These are phyloP conservation scores for Saccharomycopsis olivae DNA, from an alignment of 805 yeast species.

Conservation along the genomic window DNA sequence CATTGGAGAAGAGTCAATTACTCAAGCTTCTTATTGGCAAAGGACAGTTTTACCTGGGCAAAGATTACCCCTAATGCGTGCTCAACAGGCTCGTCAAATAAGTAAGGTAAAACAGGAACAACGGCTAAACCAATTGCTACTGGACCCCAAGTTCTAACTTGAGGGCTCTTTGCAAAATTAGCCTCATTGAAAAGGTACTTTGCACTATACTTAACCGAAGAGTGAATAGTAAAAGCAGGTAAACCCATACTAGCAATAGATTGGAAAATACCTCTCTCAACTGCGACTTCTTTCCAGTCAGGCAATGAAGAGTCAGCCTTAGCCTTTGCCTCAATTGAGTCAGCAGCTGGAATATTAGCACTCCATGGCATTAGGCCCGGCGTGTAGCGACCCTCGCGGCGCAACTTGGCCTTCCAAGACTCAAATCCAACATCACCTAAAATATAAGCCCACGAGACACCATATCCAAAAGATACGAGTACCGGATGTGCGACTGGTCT, in stretches of 20 bases:
- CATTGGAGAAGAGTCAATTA: no score
- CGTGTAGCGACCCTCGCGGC: slow-evolving; percentile 51
- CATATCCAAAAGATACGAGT: slow-evolving; percentile 58
- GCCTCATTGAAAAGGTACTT: slow-evolving; percentile 35
- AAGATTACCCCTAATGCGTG: slow-evolving; percentile 52
- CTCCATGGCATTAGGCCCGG: slow-evolving; percentile 68
- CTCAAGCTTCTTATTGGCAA: no score
- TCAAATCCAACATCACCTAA: slow-evolving; percentile 67
- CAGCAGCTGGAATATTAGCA: slow-evolving; percentile 27
- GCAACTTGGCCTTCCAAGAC: slow-evolving; percentile 60
- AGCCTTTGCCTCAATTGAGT: slow-evolving; percentile 29
- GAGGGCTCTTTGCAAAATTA: slow-evolving; percentile 33
- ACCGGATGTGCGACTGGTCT: slow-evolving; percentile 69
- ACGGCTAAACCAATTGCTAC: slow-evolving; percentile 68
- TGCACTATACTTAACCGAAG: slow-evolving; percentile 63
- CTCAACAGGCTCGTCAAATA: slow-evolving; percentile 80
- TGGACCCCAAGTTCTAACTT: slow-evolving; percentile 58
- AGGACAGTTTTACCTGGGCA: slow-evolving; percentile 35
- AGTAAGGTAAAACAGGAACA: slow-evolving; percentile 67
- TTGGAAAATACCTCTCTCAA: slow-evolving; percentile 73
- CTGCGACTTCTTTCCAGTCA: slow-evolving; percentile 56
- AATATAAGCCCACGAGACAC: slow-evolving; percentile 65
- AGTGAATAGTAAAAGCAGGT: slow-evolving; percentile 79
- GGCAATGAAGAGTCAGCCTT: slow-evolving; percentile 30
- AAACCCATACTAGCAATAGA: slow-evolving; percentile 77